Base-by-base conservation (phyloP, 2,329 filamentous ascomycete genomes). In the Podosphaera aphanis region DNA sequence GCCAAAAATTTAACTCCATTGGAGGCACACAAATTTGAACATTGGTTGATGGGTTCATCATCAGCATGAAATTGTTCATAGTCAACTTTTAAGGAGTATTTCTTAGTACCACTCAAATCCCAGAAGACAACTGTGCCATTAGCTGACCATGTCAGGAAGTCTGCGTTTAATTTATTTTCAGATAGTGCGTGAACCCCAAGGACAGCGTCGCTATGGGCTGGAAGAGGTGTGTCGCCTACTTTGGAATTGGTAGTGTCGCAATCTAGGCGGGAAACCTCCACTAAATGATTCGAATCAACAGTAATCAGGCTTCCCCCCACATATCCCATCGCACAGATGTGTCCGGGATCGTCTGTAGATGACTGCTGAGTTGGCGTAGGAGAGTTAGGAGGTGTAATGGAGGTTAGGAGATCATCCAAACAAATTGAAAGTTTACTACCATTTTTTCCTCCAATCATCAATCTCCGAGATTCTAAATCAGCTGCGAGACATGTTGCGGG, bases 121-220 rank as follows among this genome's bases (percentile, higher is more conserved):
- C 90, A 98, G 53, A 93, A 80, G 20, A 83, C 73, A 44, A 95
- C 71, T 15, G 72, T 75, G 4, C 90, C 90, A 44, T 77, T 77
- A 19, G 72, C 74, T 1, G 88, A 86, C 83, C 86, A 98, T 0
- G 86, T 94, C 51, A 86, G 77, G 56, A 95, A 94, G 7, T 77
- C 71, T 0, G 83, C 77, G 19, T 71, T 67, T 20, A 74, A 62
- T 3, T 65, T 59, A 48, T 82, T 81, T 0, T 73, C 68, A 2
- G 68, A 60, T 3, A 94, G 63, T 0, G 75, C 61, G 45, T 77
- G 71, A 1, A 94, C 77, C 13, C 90, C 90, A 37, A 85, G 61
- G n/a, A 79, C 71, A 0, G 74, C 62, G 44, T 77, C 73, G 13
- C 73, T 72, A 48, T 76, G 72, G 11, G 74, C 75, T 1, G 75